These are phyloP conservation scores for Lentinula novae-zelandiae DNA, from an alignment of 1,284 basidiomycete genomes.

Conservation along the genomic window DNA sequence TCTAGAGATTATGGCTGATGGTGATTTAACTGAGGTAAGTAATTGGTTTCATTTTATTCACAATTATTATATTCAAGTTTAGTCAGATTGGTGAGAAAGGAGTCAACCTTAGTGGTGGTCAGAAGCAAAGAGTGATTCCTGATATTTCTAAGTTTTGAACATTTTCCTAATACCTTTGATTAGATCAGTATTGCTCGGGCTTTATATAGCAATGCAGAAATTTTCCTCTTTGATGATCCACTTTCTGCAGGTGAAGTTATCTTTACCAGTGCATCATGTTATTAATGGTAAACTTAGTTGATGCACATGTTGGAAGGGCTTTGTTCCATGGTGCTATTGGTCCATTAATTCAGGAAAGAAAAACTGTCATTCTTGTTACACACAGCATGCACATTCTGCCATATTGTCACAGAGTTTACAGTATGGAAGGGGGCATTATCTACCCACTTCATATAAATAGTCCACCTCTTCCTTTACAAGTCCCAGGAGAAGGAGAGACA, in stretches of 20 bases:
- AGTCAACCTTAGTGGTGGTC: slow-evolving; percentile 52
- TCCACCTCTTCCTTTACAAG: background rate
- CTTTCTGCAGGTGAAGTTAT: slow-evolving; percentile 54
- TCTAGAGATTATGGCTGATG: slow-evolving; percentile 66
- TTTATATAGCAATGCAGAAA: slow-evolving; percentile 68
- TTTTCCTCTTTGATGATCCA: slow-evolving; percentile 72
- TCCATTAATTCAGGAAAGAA: slow-evolving; percentile 49
- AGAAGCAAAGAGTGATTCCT: slow-evolving; percentile 49
- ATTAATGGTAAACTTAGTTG: slow-evolving; percentile 35
- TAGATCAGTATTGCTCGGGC: slow-evolving; percentile 72
- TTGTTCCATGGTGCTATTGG: slow-evolving; percentile 68
- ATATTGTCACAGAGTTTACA: slow-evolving; percentile 64
- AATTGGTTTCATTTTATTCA: no score
- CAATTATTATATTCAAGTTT: slow-evolving; percentile 7
- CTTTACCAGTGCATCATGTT: background rate
- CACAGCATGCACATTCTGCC: slow-evolving; percentile 74
- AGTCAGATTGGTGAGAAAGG: slow-evolving; percentile 62
- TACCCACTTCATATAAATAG: background rate
- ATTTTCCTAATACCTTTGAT: background rate
- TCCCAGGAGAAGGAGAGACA: slow-evolving; percentile 4
- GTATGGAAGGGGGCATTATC: slow-evolving; percentile 53
- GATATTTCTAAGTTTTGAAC: no score
- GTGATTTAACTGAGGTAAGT: slow-evolving; percentile 67
- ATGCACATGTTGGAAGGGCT: slow-evolving; percentile 68
- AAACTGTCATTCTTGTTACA: slow-evolving; percentile 68